phyloP scores from a whole-genome alignment of 768 basidiomycete species.

The Chiua virens region DNA sequence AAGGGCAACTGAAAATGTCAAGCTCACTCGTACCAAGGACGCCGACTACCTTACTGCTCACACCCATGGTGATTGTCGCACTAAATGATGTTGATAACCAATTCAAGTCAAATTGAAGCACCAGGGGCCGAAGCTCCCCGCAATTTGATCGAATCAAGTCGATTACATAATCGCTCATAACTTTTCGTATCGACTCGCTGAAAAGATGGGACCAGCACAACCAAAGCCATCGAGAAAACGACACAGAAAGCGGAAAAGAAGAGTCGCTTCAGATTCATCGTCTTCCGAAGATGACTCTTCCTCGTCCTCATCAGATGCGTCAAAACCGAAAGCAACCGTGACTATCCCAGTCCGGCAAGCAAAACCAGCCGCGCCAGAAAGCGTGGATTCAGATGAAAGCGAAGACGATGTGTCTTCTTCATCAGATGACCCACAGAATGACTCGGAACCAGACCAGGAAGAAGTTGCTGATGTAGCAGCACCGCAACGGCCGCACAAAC shows the following conservation, averaged over 20 bases:
- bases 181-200: too few relatives aligned
- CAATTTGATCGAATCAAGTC: not conserved
- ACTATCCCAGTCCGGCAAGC: conserved; percentile 5
- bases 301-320: conserved; percentile 18
- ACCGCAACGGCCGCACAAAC: not conserved
- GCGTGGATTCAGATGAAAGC: not conserved
- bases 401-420: conserved; percentile 18
- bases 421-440: conserved; percentile 14
- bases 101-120: too few relatives aligned
- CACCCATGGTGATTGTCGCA: conserved; percentile 18
- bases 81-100: not conserved
- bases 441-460: conserved; percentile 2
- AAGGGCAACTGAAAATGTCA: not conserved
- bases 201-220: conserved; percentile 29
- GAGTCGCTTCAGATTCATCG: conserved; percentile 42
- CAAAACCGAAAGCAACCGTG: conserved; percentile 7
- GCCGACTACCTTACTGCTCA: conserved; percentile 29
- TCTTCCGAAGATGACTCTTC: conserved; percentile 38
- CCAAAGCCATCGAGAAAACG: conserved; percentile 42
- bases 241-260: conserved; percentile 55
- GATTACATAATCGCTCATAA: not conserved
- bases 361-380: conserved; percentile 1
- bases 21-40: conserved; percentile 32
- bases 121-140: not conserved
- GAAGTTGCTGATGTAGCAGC: not conserved